Conservation (phyloP, 108 stramenopile genomes). For the Aurantiochytrium sp. region DNA sequence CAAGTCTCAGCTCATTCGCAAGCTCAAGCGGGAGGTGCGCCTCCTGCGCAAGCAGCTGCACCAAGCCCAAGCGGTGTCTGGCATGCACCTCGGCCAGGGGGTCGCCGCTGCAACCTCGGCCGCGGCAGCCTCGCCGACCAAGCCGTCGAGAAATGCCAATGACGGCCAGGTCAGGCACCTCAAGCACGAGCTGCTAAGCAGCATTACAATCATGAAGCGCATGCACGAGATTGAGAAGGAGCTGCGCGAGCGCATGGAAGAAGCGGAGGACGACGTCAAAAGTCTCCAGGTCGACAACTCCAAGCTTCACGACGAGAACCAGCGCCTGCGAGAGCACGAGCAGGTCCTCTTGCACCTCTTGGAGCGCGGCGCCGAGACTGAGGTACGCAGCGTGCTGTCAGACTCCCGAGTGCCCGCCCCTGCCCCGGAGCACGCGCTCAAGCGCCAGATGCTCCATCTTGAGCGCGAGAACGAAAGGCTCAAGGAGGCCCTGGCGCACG, state of each 20-base stretch:
- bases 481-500: neutral
- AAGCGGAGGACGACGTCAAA: neutral
- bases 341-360: neutral
- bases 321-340: neutral
- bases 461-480: neutral
- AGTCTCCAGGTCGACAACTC: conserved; percentile 6
- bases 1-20: conserved; percentile 1
- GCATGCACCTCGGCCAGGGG: neutral
- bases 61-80: neutral
- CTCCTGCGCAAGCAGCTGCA: neutral
- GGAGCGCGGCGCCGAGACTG: neutral
- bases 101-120: neutral
- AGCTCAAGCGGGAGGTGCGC: neutral
- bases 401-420: neutral
- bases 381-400: neutral
- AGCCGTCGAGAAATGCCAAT: too few relatives aligned
- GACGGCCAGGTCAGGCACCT: neutral
- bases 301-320: neutral
- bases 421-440: neutral
- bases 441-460: neutral
- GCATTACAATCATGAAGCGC: neutral
- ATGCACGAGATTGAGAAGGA: conserved; percentile 14
- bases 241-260: conserved; percentile 24
- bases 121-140: neutral
- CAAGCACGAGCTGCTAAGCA: neutral